Percentiles rank a stretch among this genome's conserved stretches.
phyloP scores from a whole-genome alignment of 2,329 filamentous ascomycete genomes.

The Zymoseptoria brevis region DNA sequence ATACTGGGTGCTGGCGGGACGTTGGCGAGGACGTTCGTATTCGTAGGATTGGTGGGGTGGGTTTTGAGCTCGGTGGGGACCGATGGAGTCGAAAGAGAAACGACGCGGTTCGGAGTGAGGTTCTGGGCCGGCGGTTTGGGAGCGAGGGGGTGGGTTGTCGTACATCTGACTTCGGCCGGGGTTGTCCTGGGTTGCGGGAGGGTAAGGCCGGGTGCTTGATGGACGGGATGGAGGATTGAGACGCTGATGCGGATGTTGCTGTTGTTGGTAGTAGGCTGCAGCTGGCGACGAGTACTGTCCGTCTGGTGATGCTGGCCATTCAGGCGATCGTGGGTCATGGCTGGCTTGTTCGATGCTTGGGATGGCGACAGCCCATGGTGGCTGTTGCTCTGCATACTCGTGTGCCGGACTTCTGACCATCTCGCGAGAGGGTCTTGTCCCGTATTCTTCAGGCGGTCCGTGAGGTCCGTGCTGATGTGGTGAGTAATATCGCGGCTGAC shows the following conservation, averaged over 20 bases:
- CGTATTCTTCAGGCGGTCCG: background rate
- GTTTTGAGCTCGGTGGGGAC: background rate
- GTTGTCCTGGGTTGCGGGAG: background rate
- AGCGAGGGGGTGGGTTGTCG: background rate
- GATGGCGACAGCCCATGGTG: constrained; percentile 21
- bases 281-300: background rate
- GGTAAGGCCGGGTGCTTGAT: background rate
- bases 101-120: background rate
- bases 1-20: background rate
- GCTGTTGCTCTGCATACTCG: constrained; percentile 24
- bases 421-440: constrained; percentile 1
- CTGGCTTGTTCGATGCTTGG: constrained; percentile 4
- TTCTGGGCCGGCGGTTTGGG: background rate
- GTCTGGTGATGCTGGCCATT: background rate
- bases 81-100: background rate
- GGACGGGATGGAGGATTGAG: background rate
- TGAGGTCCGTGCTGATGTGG: background rate
- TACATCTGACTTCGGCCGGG: background rate
- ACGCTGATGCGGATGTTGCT: background rate
- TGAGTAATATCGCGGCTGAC: constrained; percentile 6
- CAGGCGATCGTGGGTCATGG: background rate
- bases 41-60: background rate
- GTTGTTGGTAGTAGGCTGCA: background rate
- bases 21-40: background rate
- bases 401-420: constrained; percentile 20